phyloP scores from a whole-genome alignment of 169 alveolate species.

The Plasmodium knowlesi region DNA sequence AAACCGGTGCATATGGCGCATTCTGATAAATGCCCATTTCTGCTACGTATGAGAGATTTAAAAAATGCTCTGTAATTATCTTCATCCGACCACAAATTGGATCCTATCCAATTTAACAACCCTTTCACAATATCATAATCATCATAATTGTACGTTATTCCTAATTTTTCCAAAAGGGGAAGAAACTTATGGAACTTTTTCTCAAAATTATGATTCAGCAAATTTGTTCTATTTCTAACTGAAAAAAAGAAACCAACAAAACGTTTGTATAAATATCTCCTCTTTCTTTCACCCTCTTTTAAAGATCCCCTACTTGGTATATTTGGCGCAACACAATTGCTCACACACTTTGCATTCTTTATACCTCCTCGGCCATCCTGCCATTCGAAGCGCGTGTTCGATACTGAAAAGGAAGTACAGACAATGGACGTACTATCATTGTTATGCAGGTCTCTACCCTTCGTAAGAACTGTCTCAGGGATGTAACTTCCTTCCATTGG shows the following conservation, averaged over 20 bases:
- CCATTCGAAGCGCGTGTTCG: background rate
- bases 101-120: background rate
- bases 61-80: background rate
- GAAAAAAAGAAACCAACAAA: background rate
- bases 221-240: background rate
- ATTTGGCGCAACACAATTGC: background rate
- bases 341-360: background rate
- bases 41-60: background rate
- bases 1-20: background rate
- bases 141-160: background rate
- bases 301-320: background rate
- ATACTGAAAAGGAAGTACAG: background rate
- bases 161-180: conserved; percentile 15
- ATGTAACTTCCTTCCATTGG: background rate
- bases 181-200: conserved; percentile 4
- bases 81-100: background rate
- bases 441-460: background rate
- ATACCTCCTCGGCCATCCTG: background rate
- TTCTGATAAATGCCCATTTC: background rate
- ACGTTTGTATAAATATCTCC: background rate
- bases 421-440: background rate
- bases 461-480: background rate
- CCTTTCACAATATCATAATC: background rate
- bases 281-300: background rate
- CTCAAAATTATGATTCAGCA: background rate